Base-by-base conservation (phyloP, 208 protist genomes). In the Naegleria fowleri region DNA sequence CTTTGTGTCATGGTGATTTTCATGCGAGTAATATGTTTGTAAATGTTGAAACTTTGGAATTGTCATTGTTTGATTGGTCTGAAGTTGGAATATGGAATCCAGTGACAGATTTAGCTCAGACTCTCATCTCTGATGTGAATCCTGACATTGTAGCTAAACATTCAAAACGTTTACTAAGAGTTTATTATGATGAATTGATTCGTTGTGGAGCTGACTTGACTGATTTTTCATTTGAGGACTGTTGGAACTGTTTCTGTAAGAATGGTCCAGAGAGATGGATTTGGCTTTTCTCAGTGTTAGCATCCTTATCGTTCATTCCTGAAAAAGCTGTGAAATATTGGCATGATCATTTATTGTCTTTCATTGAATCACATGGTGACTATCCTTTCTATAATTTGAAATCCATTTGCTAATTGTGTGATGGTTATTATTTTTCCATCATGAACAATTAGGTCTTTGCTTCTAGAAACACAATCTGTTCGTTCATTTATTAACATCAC, bases 1-100 rank as follows among this genome's bases (percentile, higher is more conserved):
- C 91, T 40, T 59, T 92, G 25, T 93, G 91, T 85, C 91, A 92
- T 67, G 91, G 91, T 15, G 91, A 92, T 86, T 92, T 90, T n/a
- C 91, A 92, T 67, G 55, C 83, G 0, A 59, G 67, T 48, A 92
- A 92, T 11, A 92, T 92, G 91, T 92, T 92, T 83, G 52, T 52
- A 0, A 41, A 90, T 90, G 13, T 22, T 58, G 83, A 52, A 38
- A 91, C 7, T 38, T 79, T 79, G 29, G 29, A 79, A 79, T 19
- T 92, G 33, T 33, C 90, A 0, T n/a, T 43, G 90, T 92, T 41
- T 91, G 91, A 92, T 92, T 92, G 91, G 91, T 92, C 86, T 52
- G 90, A 92, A 59, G 91, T 92, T 52, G 91, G 91, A 3, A 29
- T 91, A 1, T 92, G 91, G 91, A 48, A 92, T 36, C 91, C 91